A percentile compares a stretch with the other conserved stretches of the same genome.
phyloP scores from a whole-genome alignment of 2,329 filamentous ascomycete species.

The Fusarium ramigenum region DNA sequence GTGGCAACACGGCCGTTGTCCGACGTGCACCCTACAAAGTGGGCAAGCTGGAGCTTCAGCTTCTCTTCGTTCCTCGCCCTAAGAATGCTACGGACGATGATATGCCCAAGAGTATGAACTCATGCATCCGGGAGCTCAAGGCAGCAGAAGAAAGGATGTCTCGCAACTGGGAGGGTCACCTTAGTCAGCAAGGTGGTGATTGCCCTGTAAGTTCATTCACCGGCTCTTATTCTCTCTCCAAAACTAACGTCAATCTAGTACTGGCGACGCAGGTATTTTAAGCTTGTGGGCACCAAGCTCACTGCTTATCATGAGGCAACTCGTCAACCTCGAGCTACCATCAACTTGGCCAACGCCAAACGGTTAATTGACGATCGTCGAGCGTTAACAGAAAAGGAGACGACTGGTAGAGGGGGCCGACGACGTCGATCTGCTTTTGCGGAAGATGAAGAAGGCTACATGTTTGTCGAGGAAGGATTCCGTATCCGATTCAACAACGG shows the following conservation, averaged over 20 bases:
- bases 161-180: constrained; percentile 83
- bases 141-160: constrained; percentile 84
- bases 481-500: constrained; percentile 98
- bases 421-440: constrained; percentile 95
- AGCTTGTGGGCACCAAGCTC: constrained; percentile 87
- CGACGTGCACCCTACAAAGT: constrained; percentile 95
- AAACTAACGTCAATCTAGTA: constrained; percentile 70
- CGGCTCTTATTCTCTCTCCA: not conserved
- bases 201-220: constrained; percentile 78
- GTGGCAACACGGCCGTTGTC: constrained; percentile 73
- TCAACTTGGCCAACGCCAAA: constrained; percentile 92
- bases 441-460: constrained; percentile 98
- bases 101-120: constrained; percentile 99
- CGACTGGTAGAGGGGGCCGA: constrained; percentile 76
- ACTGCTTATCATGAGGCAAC: constrained; percentile 97
- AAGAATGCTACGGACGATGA: constrained; percentile 89
- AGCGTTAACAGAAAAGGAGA: constrained; percentile 84
- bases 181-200: constrained; percentile 97
- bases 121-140: constrained; percentile 91
- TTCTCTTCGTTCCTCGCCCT: constrained; percentile 93
- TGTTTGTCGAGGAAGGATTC: constrained; percentile 99
- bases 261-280: constrained; percentile 98
- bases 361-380: constrained; percentile 93
- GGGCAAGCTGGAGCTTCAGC: constrained; percentile 91
- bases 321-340: constrained; percentile 92